Evolutionary conservation across 768 basidiomycete species (phyloP).

Genomic region (Lentinula raphanica): DNA sequence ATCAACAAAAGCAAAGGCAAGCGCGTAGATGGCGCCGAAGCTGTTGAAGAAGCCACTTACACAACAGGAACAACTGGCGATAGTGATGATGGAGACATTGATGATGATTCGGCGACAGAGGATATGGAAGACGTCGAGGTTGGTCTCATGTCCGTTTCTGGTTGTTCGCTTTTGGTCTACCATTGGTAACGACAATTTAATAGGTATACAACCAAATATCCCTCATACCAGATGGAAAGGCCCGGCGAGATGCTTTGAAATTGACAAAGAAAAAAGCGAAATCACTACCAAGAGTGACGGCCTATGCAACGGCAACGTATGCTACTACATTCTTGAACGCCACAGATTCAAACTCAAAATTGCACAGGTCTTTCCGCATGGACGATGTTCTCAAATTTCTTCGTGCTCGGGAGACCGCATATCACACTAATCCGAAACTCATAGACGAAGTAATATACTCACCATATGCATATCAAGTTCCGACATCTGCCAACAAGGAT

Average conservation of each 20-base stretch:
- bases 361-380: constrained; percentile 78
- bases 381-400: constrained; percentile 86
- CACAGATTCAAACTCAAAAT: not conserved
- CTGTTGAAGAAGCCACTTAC: constrained; percentile 37
- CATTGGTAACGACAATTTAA: not conserved
- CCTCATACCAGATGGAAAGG: constrained; percentile 90
- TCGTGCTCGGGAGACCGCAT: constrained; percentile 72
- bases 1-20: not conserved
- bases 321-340: constrained; percentile 10
- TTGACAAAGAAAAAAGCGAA: constrained; percentile 95
- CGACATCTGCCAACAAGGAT: constrained; percentile 14
- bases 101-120: constrained; percentile 42
- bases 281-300: constrained; percentile 87
- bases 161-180: not conserved
- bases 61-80: constrained; percentile 41
- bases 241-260: constrained; percentile 82
- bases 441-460: constrained; percentile 96
- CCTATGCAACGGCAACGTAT: constrained; percentile 90
- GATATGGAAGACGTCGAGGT: constrained; percentile 62
- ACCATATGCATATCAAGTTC: constrained; percentile 76
- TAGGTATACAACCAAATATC: constrained; percentile 94
- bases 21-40: constrained; percentile 25
- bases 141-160: constrained; percentile 14
- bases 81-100: constrained; percentile 70
- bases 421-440: constrained; percentile 79